A percentile compares a stretch with the other conserved stretches of the same genome.
phyloP scores from a whole-genome alignment of 192 early-diverging fungal species.

The Funneliformis geosporum region DNA sequence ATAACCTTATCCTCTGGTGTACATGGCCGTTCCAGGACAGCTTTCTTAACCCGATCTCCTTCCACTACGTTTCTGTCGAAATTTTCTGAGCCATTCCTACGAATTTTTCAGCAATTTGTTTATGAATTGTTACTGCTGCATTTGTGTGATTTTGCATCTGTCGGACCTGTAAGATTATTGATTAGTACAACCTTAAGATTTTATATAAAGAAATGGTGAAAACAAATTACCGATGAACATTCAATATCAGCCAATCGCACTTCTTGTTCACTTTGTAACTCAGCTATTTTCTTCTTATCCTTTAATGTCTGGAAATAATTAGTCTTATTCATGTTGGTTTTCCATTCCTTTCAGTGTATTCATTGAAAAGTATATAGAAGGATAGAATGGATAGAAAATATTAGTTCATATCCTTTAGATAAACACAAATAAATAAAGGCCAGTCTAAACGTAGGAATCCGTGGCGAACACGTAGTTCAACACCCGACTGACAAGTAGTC shows the following conservation, averaged over 20 bases:
- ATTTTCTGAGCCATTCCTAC: background rate
- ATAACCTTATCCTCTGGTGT: background rate
- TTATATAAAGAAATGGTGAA: background rate
- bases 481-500: background rate
- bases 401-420: no score
- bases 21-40: background rate
- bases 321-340: background rate
- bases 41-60: background rate
- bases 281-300: slow-evolving; percentile 1
- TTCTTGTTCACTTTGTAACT: background rate
- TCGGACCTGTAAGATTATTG: background rate
- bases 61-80: background rate
- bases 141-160: slow-evolving; percentile 10
- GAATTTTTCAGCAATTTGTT: slow-evolving; percentile 4
- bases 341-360: slow-evolving; percentile 4
- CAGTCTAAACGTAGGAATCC: slow-evolving; percentile 3
- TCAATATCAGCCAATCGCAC: background rate
- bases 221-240: background rate
- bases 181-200: background rate
- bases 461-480: slow-evolving; percentile 20
- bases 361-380: background rate
- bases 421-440: slow-evolving; percentile 5
- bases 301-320: background rate
- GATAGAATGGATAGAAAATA: no score
- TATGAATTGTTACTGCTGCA: slow-evolving; percentile 2